These are phyloP conservation scores for Penicillium occitanis DNA, from an alignment of 2,329 filamentous ascomycete species.

Conservation along the genomic window DNA sequence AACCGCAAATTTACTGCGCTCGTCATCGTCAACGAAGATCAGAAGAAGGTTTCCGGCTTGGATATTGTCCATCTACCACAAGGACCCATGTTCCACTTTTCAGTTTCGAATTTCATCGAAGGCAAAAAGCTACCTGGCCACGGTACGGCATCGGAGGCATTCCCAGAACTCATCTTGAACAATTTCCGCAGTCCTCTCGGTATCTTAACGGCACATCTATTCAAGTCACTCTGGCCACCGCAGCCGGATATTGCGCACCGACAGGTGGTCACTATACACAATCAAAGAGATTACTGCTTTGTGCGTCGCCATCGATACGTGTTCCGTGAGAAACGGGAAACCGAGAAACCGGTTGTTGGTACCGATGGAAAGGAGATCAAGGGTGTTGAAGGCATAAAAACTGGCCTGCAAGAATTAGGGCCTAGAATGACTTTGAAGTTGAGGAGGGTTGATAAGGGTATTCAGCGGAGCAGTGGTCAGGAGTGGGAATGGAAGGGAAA, in stretches of 20 bases:
- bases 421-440: slow-evolving; percentile 84
- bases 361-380: slow-evolving; percentile 79
- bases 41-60: slow-evolving; percentile 77
- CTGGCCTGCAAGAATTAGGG: slow-evolving; percentile 87
- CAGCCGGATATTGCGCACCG: slow-evolving; percentile 80
- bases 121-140: slow-evolving; percentile 86
- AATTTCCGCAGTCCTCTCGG: slow-evolving; percentile 94
- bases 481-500: slow-evolving; percentile 97
- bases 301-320: slow-evolving; percentile 86
- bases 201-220: slow-evolving; percentile 79
- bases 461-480: slow-evolving; percentile 71
- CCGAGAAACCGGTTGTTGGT: slow-evolving; percentile 81
- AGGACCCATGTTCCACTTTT: slow-evolving; percentile 92
- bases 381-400: slow-evolving; percentile 80
- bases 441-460: slow-evolving; percentile 84
- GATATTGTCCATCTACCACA: slow-evolving; percentile 80
- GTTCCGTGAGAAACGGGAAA: slow-evolving; percentile 82
- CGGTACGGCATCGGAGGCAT: slow-evolving; percentile 84
- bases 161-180: slow-evolving; percentile 86
- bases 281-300: slow-evolving; percentile 96
- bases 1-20: slow-evolving; percentile 82
- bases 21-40: slow-evolving; percentile 82
- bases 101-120: slow-evolving; percentile 85
- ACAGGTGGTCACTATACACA: slow-evolving; percentile 89
- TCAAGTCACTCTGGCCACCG: slow-evolving; percentile 75